phyloP scores from a whole-genome alignment of 148 eudicot genomes.

The Limonium bicolor region DNA sequence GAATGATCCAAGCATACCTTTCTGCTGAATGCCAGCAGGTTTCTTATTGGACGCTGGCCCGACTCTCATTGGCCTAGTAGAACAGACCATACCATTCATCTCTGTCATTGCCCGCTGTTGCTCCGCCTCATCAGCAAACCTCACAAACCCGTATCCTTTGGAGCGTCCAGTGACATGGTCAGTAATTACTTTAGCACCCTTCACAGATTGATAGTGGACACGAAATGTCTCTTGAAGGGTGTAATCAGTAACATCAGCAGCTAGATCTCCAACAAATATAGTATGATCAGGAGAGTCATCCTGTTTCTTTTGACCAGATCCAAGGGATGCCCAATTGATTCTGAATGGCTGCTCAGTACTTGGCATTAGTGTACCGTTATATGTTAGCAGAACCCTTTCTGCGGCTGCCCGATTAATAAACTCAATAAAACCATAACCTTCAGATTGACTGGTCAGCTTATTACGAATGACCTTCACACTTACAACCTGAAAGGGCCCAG shows the following conservation, averaged over 20 bases:
- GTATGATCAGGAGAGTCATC: constrained; percentile 75
- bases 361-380: constrained; percentile 75
- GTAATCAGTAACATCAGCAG: constrained; percentile 83
- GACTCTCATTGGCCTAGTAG: constrained; percentile 82
- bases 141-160: constrained; percentile 96
- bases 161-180: constrained; percentile 78
- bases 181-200: constrained; percentile 89
- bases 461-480: constrained; percentile 70
- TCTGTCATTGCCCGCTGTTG: constrained; percentile 84
- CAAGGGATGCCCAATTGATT: constrained; percentile 86
- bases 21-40: constrained; percentile 41
- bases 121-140: constrained; percentile 84
- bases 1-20: constrained; percentile 32
- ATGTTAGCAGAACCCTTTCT: constrained; percentile 43
- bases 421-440: constrained; percentile 91
- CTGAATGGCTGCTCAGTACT: constrained; percentile 64
- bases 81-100: constrained; percentile 76
- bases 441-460: constrained; percentile 67
- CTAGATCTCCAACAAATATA: constrained; percentile 94
- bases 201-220: constrained; percentile 54
- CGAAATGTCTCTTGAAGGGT: constrained; percentile 76
- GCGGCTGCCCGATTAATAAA: constrained; percentile 74
- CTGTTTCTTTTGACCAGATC: constrained; percentile 76
- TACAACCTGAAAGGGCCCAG: constrained; percentile 38
- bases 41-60: constrained; percentile 95